Percentiles rank a stretch among this genome's conserved stretches.
Evolutionary conservation across 2,329 filamentous ascomycete genomes (phyloP).

Genomic region (Cercospora nicotianae): DNA sequence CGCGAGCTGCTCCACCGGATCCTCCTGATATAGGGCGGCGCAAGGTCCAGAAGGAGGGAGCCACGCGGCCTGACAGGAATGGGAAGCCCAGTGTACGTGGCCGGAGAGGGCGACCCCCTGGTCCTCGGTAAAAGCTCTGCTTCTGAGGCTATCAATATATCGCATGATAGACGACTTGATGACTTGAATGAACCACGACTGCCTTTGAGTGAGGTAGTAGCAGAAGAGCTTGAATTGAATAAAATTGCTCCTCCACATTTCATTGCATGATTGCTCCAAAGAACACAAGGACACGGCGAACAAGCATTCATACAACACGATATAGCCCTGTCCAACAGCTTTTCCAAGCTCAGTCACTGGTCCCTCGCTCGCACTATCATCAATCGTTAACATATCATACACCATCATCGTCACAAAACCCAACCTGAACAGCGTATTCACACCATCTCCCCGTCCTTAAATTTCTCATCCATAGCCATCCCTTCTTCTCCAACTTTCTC

Average conservation of each 20-base stretch:
- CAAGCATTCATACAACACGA: too few relatives aligned
- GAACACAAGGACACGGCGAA: too few relatives aligned
- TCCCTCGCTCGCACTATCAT: background rate
- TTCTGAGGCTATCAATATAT: background rate
- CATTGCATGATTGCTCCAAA: background rate
- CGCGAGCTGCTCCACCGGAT: conserved; percentile 3
- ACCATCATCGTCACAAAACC: background rate
- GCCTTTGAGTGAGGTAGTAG: background rate
- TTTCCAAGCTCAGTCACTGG: too few relatives aligned
- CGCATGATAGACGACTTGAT: conserved; percentile 1
- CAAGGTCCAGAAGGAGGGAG: background rate
- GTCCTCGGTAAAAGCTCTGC: background rate
- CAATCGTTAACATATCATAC: background rate
- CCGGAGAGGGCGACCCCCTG: background rate
- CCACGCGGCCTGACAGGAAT: background rate
- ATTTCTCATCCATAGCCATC: background rate
- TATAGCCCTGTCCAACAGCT: too few relatives aligned
- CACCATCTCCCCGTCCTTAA: background rate
- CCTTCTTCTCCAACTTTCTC: background rate
- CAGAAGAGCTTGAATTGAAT: background rate
- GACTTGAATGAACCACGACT: background rate
- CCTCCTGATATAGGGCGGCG: background rate
- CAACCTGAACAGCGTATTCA: background rate
- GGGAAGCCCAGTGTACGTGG: background rate
- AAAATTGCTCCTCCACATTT: too few relatives aligned